Evolutionary conservation across 805 yeast species (phyloP).

Genomic region (Wickerhamiella alocasiicola): DNA sequence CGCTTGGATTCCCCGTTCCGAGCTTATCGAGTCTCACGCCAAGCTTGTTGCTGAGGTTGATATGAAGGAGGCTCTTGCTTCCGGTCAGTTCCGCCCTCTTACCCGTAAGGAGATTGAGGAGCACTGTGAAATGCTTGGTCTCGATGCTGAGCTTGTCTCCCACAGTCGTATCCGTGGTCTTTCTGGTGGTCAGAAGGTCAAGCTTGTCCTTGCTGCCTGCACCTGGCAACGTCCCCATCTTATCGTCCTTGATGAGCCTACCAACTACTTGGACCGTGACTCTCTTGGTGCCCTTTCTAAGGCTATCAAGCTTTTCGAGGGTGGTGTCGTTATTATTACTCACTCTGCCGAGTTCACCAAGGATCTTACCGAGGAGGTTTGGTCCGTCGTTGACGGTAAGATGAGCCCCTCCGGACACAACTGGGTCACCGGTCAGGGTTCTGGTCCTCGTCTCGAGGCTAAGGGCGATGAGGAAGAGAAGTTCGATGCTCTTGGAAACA

Average conservation of each 20-base stretch:
- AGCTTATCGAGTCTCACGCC: slow-evolving; percentile 90
- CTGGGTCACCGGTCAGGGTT: slow-evolving; percentile 99
- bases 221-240: slow-evolving; percentile 99
- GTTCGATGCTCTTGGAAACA: slow-evolving; percentile 99
- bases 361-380: slow-evolving; percentile 98
- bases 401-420: slow-evolving; percentile 99
- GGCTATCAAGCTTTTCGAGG: slow-evolving; percentile 97
- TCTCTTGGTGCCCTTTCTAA: slow-evolving; percentile 98
- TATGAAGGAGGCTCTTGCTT: slow-evolving; percentile 99
- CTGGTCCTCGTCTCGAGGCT: slow-evolving; percentile 99
- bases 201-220: slow-evolving; percentile 99
- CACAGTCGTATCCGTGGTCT: slow-evolving; percentile 99
- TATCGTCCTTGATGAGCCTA: slow-evolving; percentile 99
- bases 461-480: slow-evolving; percentile 93
- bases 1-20: slow-evolving; percentile 99
- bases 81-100: slow-evolving; percentile 99
- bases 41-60: slow-evolving; percentile 99
- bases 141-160: slow-evolving; percentile 97
- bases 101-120: slow-evolving; percentile 99
- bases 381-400: slow-evolving; percentile 97
- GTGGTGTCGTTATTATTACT: slow-evolving; percentile 99
- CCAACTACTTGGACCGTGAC: slow-evolving; percentile 98
- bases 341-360: slow-evolving; percentile 99
- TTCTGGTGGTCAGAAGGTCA: slow-evolving; percentile 99
- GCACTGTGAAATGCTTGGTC: slow-evolving; percentile 97